Evolutionary conservation across 1,284 basidiomycete genomes (phyloP).

Genomic region (Phellinidium pouzarii): DNA sequence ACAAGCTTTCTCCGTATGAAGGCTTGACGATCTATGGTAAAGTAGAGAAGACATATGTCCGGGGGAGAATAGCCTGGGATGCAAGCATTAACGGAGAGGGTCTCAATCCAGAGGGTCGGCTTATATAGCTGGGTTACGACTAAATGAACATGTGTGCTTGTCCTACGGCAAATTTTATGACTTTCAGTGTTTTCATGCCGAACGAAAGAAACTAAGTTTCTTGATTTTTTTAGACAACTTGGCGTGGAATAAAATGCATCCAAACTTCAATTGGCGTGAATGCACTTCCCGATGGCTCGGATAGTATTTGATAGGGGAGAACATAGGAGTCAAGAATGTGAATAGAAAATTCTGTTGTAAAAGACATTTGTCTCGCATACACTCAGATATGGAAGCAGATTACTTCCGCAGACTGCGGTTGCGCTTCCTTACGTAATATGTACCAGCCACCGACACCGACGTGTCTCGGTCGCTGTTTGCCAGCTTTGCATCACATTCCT

Average conservation of each 20-base stretch:
- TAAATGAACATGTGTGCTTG: background rate
- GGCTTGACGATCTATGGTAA: constrained; percentile 64
- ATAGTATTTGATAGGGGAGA: too few species aligned
- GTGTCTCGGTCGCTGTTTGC: background rate
- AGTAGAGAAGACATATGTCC: constrained; percentile 71
- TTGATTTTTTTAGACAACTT: too few species aligned
- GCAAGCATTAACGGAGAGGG: constrained; percentile 3
- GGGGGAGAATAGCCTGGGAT: constrained; percentile 67
- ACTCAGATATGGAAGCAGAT: background rate
- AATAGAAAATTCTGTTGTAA: too few species aligned
- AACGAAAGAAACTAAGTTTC: too few species aligned
- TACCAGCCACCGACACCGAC: background rate
- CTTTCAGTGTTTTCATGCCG: too few species aligned
- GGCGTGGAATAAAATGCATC: too few species aligned
- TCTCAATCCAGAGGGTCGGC: background rate
- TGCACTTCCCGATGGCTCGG: too few species aligned
- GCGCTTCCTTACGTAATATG: background rate
- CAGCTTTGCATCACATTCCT: background rate
- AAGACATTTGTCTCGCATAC: too few species aligned
- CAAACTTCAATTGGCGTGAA: too few species aligned
- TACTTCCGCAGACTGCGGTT: background rate
- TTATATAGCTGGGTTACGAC: background rate
- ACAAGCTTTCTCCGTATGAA: constrained; percentile 86
- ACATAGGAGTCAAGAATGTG: too few species aligned
- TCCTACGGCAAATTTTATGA: too few species aligned